phyloP scores from a whole-genome alignment of 2,329 filamentous ascomycete species.

The Fusarium nurragi region DNA sequence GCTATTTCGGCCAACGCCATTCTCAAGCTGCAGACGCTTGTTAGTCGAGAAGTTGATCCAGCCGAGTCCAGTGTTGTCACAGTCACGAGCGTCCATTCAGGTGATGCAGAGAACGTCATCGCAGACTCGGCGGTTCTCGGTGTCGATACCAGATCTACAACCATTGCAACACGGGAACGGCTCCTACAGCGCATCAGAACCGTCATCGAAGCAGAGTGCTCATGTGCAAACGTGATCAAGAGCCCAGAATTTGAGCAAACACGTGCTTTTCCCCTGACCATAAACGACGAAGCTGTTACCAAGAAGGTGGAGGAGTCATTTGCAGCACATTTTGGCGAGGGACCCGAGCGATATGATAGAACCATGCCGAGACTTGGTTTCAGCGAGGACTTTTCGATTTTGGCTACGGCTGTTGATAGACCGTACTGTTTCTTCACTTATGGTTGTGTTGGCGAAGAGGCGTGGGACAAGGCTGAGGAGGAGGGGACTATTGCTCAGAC shows the following conservation, averaged over 20 bases:
- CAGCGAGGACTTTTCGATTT: conserved; percentile 64
- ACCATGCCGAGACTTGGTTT: conserved; percentile 55
- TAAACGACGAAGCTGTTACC: conserved; percentile 60
- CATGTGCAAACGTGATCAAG: conserved; percentile 56
- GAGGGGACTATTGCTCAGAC: conserved; percentile 26
- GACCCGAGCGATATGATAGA: conserved; percentile 40
- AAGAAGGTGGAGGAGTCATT: conserved; percentile 56
- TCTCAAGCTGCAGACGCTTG: conserved; percentile 43
- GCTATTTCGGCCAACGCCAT: conserved; percentile 19
- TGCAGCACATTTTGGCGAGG: conserved; percentile 53
- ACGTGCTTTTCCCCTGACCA: conserved; percentile 57
- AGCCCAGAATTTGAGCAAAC: conserved; percentile 55
- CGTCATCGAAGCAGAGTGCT: conserved; percentile 63
- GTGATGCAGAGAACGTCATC: conserved; percentile 57
- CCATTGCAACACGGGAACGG: conserved; percentile 45
- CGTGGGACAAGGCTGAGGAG: conserved; percentile 27
- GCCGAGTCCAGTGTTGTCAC: conserved; percentile 56
- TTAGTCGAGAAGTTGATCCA: conserved; percentile 46
- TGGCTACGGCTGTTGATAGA: conserved; percentile 34
- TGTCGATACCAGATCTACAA: conserved; percentile 53
- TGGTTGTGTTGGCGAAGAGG: conserved; percentile 23
- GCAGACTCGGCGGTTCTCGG: conserved; percentile 52
- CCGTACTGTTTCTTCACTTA: conserved; percentile 38
- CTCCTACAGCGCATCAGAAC: conserved; percentile 51
- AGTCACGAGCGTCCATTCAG: conserved; percentile 55